Percentiles rank a stretch among this genome's conserved stretches.
Conservation (phyloP, 2,329 filamentous ascomycete species). For the Pyrenophora seminiperda region DNA sequence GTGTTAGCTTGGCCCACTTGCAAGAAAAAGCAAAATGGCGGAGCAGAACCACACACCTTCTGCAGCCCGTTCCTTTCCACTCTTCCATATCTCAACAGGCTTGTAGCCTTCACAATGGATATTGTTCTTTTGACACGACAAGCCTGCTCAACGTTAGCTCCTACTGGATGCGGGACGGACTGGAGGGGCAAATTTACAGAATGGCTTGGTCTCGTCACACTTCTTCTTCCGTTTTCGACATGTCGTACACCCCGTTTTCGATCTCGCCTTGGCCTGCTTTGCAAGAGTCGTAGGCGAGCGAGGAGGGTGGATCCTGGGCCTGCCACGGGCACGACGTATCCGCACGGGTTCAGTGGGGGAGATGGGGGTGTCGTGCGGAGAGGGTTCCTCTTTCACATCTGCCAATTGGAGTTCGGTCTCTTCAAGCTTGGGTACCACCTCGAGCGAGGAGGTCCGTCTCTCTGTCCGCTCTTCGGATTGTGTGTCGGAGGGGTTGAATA, state of each 20-base stretch:
- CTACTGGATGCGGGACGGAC: background rate
- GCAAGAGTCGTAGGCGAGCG: conserved; percentile 62
- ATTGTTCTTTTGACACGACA: conserved; percentile 92
- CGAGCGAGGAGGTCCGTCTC: conserved; percentile 35
- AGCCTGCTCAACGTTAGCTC: conserved; percentile 57
- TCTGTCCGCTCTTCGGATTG: conserved; percentile 34
- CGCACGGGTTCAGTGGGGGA: conserved; percentile 46
- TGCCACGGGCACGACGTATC: conserved; percentile 63
- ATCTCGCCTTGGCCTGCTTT: conserved; percentile 76
- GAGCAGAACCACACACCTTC: conserved; percentile 53
- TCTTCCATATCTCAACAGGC: conserved; percentile 84
- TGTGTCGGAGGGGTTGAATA: conserved; percentile 31
- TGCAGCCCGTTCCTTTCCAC: conserved; percentile 76
- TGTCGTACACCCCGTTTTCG: conserved; percentile 64
- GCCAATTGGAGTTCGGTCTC: conserved; percentile 55
- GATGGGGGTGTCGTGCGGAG: conserved; percentile 40
- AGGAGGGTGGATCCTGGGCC: conserved; percentile 80
- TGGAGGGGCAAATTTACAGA: conserved; percentile 41
- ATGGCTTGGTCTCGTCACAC: conserved; percentile 58
- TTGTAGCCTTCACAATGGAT: conserved; percentile 91
- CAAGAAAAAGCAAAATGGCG: background rate
- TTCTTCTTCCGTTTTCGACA: conserved; percentile 67
- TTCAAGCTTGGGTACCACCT: conserved; percentile 60
- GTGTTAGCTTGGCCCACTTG: conserved; percentile 20
- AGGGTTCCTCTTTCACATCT: conserved; percentile 44